Conservation (phyloP, 495 filamentous ascomycete genomes). For the Wilcoxina mikolae region DNA sequence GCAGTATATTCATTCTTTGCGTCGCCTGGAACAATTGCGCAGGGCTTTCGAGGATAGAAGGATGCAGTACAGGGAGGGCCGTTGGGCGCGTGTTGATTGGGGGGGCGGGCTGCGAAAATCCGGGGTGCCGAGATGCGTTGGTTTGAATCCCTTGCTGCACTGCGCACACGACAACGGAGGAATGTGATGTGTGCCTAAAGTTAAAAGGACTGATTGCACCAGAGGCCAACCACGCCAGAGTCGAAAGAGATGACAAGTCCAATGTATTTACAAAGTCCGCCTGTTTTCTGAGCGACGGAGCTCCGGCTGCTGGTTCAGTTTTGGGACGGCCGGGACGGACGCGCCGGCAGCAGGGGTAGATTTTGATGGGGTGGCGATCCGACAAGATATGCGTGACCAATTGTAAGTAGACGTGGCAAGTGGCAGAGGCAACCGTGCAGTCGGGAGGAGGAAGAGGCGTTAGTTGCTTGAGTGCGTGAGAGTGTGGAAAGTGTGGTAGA, state of each 20-base stretch:
- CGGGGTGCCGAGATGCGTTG: slow-evolving; percentile 8
- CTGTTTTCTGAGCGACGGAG: background rate
- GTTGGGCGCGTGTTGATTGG: too few species aligned
- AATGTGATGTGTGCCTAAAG: background rate
- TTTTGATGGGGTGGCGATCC: background rate
- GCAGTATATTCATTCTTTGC: background rate
- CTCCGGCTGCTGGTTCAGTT: too few species aligned
- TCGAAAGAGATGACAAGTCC: too few species aligned
- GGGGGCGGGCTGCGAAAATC: too few species aligned
- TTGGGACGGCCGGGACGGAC: background rate
- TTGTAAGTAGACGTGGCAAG: background rate
- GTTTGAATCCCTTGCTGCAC: background rate
- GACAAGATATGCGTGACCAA: background rate
- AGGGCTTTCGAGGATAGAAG: too few species aligned
- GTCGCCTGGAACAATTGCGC: too few species aligned
- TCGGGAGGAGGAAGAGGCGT: background rate
- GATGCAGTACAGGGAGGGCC: too few species aligned
- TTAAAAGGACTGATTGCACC: background rate
- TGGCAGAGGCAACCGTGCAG: background rate
- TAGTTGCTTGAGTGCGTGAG: too few species aligned
- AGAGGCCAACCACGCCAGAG: too few species aligned
- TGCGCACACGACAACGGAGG: background rate
- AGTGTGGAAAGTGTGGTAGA: too few species aligned
- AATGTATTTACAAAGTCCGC: background rate
- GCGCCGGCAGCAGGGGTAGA: background rate